Percentiles rank a stretch among this genome's conserved stretches.
Evolutionary conservation across 73 alveolate genomes (phyloP).

Genomic region (Tetrahymena malaccensis): DNA sequence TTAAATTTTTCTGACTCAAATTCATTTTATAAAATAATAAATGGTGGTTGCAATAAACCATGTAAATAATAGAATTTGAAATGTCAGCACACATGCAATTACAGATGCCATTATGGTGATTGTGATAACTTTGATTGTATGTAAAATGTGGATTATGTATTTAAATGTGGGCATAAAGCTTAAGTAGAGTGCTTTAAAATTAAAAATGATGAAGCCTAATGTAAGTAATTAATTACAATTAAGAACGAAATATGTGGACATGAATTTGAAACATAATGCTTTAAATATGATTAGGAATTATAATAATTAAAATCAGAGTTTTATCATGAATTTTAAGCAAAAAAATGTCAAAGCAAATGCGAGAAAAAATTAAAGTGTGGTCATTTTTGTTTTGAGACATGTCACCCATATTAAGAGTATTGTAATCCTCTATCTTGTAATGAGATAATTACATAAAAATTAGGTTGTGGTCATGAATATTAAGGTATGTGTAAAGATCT

Average conservation of each 20-base stretch:
- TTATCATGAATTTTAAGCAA: too few species aligned
- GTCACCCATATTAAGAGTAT: too few species aligned
- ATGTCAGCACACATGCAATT: not conserved
- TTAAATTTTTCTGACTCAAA: not conserved
- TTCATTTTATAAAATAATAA: not conserved
- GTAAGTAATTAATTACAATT: not conserved
- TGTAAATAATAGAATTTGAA: not conserved
- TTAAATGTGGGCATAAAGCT: not conserved
- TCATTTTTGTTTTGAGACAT: too few species aligned
- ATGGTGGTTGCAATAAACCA: slow-evolving; percentile 6
- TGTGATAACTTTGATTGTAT: not conserved
- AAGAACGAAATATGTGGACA: slow-evolving; percentile 13
- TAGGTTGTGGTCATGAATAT: too few species aligned
- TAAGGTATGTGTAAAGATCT: too few species aligned
- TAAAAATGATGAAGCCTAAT: not conserved
- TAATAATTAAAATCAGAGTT: too few species aligned
- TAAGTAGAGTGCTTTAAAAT: not conserved
- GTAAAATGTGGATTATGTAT: not conserved
- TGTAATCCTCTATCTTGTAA: too few species aligned
- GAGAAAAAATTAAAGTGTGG: too few species aligned
- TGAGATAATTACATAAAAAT: too few species aligned
- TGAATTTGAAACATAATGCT: slow-evolving; percentile 8
- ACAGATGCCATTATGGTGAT: not conserved
- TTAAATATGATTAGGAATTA: not conserved
- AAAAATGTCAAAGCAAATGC: too few species aligned